A percentile compares a stretch with the other conserved stretches of the same genome.
Evolutionary conservation across 371 early-diverging fungal species (phyloP).

Genomic region (Circinella minor): DNA sequence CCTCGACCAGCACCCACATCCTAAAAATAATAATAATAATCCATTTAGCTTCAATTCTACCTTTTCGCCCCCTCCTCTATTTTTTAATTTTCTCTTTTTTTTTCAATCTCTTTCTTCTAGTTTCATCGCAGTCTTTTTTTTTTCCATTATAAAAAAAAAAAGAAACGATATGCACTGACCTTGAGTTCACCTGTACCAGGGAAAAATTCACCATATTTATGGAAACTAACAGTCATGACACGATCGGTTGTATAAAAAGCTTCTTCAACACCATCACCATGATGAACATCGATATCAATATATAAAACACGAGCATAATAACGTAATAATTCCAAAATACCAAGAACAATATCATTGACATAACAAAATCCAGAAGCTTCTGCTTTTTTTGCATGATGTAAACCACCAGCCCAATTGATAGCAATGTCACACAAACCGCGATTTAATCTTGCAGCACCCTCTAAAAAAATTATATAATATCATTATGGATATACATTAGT

Average conservation of each 20-base stretch:
- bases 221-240: slow-evolving; percentile 93
- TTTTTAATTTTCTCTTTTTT: background rate
- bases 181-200: slow-evolving; percentile 93
- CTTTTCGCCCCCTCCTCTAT: background rate
- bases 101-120: too few relatives aligned
- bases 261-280: slow-evolving; percentile 97
- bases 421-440: slow-evolving; percentile 85
- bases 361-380: slow-evolving; percentile 97
- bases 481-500: too few relatives aligned
- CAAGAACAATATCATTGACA: slow-evolving; percentile 94
- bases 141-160: background rate
- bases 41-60: background rate
- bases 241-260: slow-evolving; percentile 93
- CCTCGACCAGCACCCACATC: slow-evolving; percentile 81
- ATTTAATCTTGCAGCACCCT: slow-evolving; percentile 87
- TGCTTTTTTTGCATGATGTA: slow-evolving; percentile 95
- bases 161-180: slow-evolving; percentile 37
- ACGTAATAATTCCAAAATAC: slow-evolving; percentile 86
- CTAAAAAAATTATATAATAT: slow-evolving; percentile 11
- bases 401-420: slow-evolving; percentile 96
- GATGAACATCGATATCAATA: slow-evolving; percentile 96
- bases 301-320: slow-evolving; percentile 89
- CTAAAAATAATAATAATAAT: slow-evolving; percentile 46
- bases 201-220: slow-evolving; percentile 94
- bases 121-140: background rate